Evolutionary conservation across 2,329 filamentous ascomycete species (phyloP).

Genomic region (Xylariaceae sp.): DNA sequence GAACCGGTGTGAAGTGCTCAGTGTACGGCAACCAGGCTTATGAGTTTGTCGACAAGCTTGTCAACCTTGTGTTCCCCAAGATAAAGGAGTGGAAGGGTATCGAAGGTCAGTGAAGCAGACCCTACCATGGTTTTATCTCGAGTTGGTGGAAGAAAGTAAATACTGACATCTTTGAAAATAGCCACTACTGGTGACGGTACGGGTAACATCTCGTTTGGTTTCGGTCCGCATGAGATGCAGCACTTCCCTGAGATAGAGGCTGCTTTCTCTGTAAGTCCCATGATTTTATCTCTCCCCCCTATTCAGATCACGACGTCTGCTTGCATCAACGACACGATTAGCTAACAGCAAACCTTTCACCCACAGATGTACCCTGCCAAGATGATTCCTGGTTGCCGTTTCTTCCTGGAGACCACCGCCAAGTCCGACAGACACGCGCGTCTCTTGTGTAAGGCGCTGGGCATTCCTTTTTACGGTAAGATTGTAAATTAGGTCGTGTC

Average conservation of each 20-base stretch:
- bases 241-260: constrained; percentile 91
- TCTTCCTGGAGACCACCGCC: constrained; percentile 79
- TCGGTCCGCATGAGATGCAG: constrained; percentile 68
- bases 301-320: not conserved
- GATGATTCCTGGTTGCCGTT: constrained; percentile 80
- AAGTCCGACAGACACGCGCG: constrained; percentile 80
- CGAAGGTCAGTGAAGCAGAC: constrained; percentile 33
- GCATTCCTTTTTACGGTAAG: constrained; percentile 79
- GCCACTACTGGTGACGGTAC: constrained; percentile 72
- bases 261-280: constrained; percentile 77
- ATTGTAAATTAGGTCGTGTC: constrained; percentile 36
- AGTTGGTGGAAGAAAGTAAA: not conserved
- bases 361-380: constrained; percentile 53
- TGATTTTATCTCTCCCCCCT: not conserved
- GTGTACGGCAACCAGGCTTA: constrained; percentile 76
- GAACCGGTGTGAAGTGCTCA: constrained; percentile 70
- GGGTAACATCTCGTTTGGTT: constrained; percentile 81
- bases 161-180: constrained; percentile 17
- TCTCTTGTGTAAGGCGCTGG: constrained; percentile 65
- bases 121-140: not conserved
- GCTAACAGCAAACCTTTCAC: constrained; percentile 2
- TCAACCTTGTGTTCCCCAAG: constrained; percentile 85
- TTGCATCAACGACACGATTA: not conserved
- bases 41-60: constrained; percentile 83
- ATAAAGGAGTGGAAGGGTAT: constrained; percentile 93